Conservation (phyloP, 2,329 filamentous ascomycete species). For the Alternaria angustiovoidea region DNA sequence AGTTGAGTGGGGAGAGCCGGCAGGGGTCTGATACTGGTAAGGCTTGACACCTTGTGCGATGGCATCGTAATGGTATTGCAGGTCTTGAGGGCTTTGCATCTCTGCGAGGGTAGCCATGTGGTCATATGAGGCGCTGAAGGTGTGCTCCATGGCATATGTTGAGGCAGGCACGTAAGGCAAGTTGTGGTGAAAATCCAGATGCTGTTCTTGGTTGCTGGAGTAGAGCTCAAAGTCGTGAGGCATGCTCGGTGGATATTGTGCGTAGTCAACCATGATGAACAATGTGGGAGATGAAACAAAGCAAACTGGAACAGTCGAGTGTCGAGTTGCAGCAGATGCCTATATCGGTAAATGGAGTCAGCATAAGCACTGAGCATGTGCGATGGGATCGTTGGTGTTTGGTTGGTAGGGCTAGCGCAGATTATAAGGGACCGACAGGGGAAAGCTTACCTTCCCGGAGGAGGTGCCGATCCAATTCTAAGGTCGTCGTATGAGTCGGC, state of each 20-base stretch:
- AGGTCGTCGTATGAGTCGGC: slow-evolving; percentile 42
- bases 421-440: slow-evolving; percentile 39
- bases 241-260: slow-evolving; percentile 43
- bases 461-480: slow-evolving; percentile 33
- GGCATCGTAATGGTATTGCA: slow-evolving; percentile 48
- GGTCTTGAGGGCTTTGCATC: slow-evolving; percentile 43
- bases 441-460: slow-evolving; percentile 45
- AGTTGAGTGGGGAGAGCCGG: slow-evolving; percentile 55
- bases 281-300: slow-evolving; percentile 13
- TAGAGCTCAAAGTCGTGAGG: slow-evolving; percentile 51
- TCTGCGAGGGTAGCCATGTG: slow-evolving; percentile 46
- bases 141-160: slow-evolving; percentile 42
- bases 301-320: slow-evolving; percentile 17
- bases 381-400: slow-evolving; percentile 21
- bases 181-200: slow-evolving; percentile 41
- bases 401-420: slow-evolving; percentile 28
- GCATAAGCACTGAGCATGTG: slow-evolving; percentile 35
- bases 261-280: slow-evolving; percentile 48
- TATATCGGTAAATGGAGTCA: slow-evolving; percentile 34
- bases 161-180: slow-evolving; percentile 42
- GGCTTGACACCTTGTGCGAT: slow-evolving; percentile 50
- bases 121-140: slow-evolving; percentile 51
- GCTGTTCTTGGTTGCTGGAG: slow-evolving; percentile 43
- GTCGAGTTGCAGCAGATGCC: slow-evolving; percentile 26
- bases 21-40: slow-evolving; percentile 48